Conservation (phyloP, 345 rosid genomes). For the Mangifera indica region DNA sequence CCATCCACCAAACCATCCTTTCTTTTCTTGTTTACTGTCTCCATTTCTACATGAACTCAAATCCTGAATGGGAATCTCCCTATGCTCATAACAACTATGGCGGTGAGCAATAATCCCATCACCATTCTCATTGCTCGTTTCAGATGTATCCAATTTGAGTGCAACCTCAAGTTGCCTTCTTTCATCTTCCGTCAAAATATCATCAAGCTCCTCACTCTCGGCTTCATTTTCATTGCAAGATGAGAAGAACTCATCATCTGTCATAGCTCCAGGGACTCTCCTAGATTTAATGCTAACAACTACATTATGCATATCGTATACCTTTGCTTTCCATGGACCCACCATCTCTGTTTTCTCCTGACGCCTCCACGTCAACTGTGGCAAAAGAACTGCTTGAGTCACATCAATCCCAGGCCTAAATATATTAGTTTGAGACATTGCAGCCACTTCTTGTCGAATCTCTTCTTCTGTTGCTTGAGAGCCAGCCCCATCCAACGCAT, state of each 20-base stretch:
- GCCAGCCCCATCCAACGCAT: conserved; percentile 91
- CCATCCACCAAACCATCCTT: conserved; percentile 99
- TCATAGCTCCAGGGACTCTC: conserved; percentile 90
- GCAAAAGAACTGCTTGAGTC: conserved; percentile 83
- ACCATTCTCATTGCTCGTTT: conserved; percentile 46
- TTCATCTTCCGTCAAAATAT: conserved; percentile 81
- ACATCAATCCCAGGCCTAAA: conserved; percentile 97
- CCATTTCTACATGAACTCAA: conserved; percentile 44
- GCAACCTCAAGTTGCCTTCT: conserved; percentile 87
- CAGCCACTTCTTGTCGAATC: conserved; percentile 79
- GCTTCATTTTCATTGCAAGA: conserved; percentile 68
- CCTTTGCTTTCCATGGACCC: conserved; percentile 89
- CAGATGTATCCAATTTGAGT: conserved; percentile 74
- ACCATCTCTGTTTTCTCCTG: conserved; percentile 91
- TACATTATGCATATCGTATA: conserved; percentile 97
- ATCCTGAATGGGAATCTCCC: conserved; percentile 79
- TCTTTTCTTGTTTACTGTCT: conserved; percentile 69
- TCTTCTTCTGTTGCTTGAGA: conserved; percentile 80
- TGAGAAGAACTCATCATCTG: conserved; percentile 86
- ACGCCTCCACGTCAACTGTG: conserved; percentile 91
- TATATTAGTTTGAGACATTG: conserved; percentile 88
- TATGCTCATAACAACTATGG: conserved; percentile 67
- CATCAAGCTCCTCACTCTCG: conserved; percentile 76
- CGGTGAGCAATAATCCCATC: conserved; percentile 55
- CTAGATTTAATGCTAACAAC: conserved; percentile 92